These are phyloP conservation scores for Aureobasidium melanogenum DNA, from an alignment of 2,329 filamentous ascomycete species.

Conservation along the genomic window DNA sequence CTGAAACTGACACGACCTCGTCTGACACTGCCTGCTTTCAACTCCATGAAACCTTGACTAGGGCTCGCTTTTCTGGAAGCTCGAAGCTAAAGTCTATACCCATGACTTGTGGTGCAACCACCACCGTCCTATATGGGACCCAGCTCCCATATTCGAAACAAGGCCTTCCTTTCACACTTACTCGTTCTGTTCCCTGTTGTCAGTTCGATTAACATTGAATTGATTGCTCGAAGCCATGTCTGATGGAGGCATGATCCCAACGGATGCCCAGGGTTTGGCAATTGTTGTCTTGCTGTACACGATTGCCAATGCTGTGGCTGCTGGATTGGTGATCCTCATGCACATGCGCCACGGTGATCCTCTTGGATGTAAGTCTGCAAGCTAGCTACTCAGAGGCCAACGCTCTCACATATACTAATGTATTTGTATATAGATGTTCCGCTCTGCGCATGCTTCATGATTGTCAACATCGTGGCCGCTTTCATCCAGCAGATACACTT, in stretches of 20 bases:
- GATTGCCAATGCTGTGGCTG: not conserved
- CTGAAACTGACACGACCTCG: not conserved
- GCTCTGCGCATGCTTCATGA: not conserved
- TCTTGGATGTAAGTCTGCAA: not conserved
- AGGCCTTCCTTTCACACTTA: not conserved
- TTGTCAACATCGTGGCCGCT: not conserved
- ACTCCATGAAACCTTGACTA: not conserved
- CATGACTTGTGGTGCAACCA: not conserved
- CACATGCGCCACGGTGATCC: slow-evolving; percentile 1
- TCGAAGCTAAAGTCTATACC: not conserved
- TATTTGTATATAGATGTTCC: not conserved
- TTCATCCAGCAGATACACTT: slow-evolving; percentile 10
- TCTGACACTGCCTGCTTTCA: not conserved
- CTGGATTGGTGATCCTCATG: not conserved
- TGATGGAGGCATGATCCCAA: slow-evolving; percentile 4
- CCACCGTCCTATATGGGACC: not conserved
- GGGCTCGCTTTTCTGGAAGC: not conserved
- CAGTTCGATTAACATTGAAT: not conserved
- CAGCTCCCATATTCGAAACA: not conserved
- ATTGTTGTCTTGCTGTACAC: slow-evolving; percentile 1
- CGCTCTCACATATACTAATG: not conserved
- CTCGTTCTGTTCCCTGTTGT: not conserved
- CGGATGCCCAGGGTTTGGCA: not conserved
- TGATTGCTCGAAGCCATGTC: not conserved
- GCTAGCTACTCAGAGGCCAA: not conserved